Conservation (phyloP, 2,329 filamentous ascomycete species). For the Pseudogymnoascus sp. region DNA sequence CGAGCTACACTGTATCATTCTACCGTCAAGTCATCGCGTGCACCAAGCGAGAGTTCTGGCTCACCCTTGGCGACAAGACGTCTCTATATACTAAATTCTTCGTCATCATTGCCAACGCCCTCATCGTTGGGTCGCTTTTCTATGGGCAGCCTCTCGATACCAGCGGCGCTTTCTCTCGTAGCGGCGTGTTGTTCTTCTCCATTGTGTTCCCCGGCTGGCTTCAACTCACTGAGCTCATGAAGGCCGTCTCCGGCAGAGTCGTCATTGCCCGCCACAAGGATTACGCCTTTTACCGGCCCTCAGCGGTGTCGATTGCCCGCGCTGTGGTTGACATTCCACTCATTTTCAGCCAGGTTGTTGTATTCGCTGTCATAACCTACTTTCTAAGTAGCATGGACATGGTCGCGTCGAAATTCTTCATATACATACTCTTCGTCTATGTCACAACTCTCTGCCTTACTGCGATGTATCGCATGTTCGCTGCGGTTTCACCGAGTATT, state of each 20-base stretch:
- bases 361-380: slow-evolving; percentile 52
- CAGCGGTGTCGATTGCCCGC: slow-evolving; percentile 51
- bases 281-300: slow-evolving; percentile 52
- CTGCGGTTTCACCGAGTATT: slow-evolving; percentile 48
- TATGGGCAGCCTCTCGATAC: slow-evolving; percentile 54
- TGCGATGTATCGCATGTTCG: slow-evolving; percentile 48
- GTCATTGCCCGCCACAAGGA: slow-evolving; percentile 51
- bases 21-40: slow-evolving; percentile 49
- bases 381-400: slow-evolving; percentile 54
- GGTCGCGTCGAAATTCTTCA: slow-evolving; percentile 51
- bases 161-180: slow-evolving; percentile 55
- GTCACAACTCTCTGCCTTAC: slow-evolving; percentile 50
- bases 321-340: slow-evolving; percentile 49
- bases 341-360: slow-evolving; percentile 48
- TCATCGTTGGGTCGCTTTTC: slow-evolving; percentile 60
- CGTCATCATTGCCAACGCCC: slow-evolving; percentile 51
- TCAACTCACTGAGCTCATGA: slow-evolving; percentile 59
- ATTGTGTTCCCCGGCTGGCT: slow-evolving; percentile 56
- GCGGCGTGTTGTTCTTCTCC: slow-evolving; percentile 57
- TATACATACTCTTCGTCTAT: slow-evolving; percentile 49
- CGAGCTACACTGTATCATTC: slow-evolving; percentile 40
- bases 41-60: slow-evolving; percentile 55
- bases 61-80: slow-evolving; percentile 56
- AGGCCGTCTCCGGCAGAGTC: slow-evolving; percentile 54
- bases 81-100: slow-evolving; percentile 36